A percentile compares a stretch with the other conserved stretches of the same genome.
These are phyloP conservation scores for Leccinum pachyderme DNA, from an alignment of 1,284 basidiomycete genomes.

Conservation along the genomic window DNA sequence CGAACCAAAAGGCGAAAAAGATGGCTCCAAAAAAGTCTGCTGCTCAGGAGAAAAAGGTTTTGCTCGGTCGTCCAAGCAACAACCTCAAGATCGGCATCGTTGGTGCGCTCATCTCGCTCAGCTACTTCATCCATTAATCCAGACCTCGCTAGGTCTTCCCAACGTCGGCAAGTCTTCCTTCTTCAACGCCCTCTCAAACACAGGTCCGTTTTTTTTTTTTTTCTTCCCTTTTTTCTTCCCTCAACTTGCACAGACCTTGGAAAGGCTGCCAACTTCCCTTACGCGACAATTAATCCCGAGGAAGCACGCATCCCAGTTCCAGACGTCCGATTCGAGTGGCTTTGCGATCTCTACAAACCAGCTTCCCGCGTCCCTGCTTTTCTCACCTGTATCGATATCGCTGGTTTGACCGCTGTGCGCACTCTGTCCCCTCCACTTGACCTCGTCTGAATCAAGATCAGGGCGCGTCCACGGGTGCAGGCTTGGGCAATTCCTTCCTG, in stretches of 20 bases:
- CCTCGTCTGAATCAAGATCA: conserved; percentile 34
- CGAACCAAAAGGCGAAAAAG: conserved; percentile 47
- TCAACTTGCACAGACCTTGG: conserved; percentile 70
- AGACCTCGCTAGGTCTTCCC: conserved; percentile 63
- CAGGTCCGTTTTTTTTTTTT: conserved; percentile 46
- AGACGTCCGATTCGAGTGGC: conserved; percentile 93
- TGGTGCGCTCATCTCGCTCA: conserved; percentile 53
- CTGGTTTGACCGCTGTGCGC: conserved; percentile 89
- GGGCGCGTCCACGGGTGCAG: conserved; percentile 97
- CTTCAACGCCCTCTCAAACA: conserved; percentile 94
- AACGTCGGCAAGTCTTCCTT: conserved; percentile 95
- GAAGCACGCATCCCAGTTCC: conserved; percentile 98
- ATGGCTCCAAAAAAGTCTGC: conserved; percentile 88
- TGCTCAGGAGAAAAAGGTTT: conserved; percentile 75
- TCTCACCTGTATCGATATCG: conserved; percentile 98
- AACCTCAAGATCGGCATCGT: conserved; percentile 97
- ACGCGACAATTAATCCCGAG: conserved; percentile 92
- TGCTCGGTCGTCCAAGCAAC: conserved; percentile 89
- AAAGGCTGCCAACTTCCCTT: conserved; percentile 98
- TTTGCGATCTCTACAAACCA: conserved; percentile 91
- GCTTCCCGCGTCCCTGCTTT: conserved; percentile 87
- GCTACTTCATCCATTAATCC: conserved; percentile 10
- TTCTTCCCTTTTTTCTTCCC: neutral
- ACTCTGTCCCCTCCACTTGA: neutral
- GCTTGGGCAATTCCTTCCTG: conserved; percentile 97